Percentiles rank a stretch among this genome's conserved stretches.
phyloP scores from a whole-genome alignment of 2,329 filamentous ascomycete species.

The Fusarium irregulare region DNA sequence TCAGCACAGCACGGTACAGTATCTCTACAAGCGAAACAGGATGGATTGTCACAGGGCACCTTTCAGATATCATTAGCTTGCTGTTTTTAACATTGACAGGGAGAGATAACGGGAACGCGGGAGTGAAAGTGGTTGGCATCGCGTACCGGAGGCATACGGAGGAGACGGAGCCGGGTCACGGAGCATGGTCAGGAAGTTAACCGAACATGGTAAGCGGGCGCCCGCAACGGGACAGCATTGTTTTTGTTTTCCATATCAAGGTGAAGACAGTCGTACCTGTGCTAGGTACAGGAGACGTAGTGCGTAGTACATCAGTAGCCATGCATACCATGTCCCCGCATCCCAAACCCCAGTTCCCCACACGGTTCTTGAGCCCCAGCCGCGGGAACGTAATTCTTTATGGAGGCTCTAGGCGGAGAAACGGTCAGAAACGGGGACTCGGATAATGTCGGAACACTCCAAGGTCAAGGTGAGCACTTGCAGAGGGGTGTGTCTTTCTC shows the following conservation, averaged over 20 bases:
- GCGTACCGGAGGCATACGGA: constrained; percentile 36
- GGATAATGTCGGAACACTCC: constrained; percentile 39
- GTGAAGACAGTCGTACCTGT: not conserved
- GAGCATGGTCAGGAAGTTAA: constrained; percentile 45
- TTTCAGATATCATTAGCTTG: not conserved
- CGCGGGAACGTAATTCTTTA: constrained; percentile 32
- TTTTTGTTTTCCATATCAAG: not conserved
- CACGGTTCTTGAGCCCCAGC: constrained; percentile 37
- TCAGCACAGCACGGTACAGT: not conserved
- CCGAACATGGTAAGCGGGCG: constrained; percentile 39
- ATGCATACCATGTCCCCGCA: constrained; percentile 17
- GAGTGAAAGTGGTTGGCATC: constrained; percentile 10
- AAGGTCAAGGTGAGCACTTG: constrained; percentile 2
- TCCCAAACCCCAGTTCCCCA: constrained; percentile 32
- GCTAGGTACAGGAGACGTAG: too few relatives aligned
- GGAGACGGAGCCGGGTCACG: constrained; percentile 35
- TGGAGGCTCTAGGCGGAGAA: constrained; percentile 40
- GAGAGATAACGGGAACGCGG: constrained; percentile 5
- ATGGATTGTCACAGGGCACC: constrained; percentile 17
- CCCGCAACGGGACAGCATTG: constrained; percentile 31
- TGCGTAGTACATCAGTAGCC: not conserved
- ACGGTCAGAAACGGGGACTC: constrained; percentile 39
- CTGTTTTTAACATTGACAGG: constrained; percentile 3
- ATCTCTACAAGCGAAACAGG: constrained; percentile 13
- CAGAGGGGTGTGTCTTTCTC: constrained; percentile 16